Percentiles rank a stretch among this genome's conserved stretches.
Evolutionary conservation across 495 filamentous ascomycete species (phyloP).

Genomic region (Xylaria grammica): DNA sequence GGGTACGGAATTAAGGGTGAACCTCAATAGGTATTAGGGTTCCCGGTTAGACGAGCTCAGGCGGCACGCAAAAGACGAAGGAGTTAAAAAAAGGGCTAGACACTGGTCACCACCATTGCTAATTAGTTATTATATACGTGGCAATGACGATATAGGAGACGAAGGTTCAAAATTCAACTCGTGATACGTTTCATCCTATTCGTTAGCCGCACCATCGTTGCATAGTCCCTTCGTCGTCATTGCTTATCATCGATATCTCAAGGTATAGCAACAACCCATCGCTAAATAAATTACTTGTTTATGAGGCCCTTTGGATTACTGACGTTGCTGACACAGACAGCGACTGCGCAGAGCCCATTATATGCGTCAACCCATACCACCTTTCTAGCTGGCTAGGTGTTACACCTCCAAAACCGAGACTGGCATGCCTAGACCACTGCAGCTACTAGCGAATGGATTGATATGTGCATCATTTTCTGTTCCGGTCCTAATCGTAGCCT

Average conservation of each 20-base stretch:
- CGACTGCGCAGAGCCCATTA: neutral
- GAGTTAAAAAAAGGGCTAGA: too few species aligned
- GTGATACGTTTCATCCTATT: constrained; percentile 10
- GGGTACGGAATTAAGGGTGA: too few species aligned
- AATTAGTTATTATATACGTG: constrained; percentile 10
- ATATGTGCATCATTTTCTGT: neutral
- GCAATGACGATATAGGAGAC: constrained; percentile 2
- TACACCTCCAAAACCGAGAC: neutral
- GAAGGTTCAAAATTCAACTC: neutral
- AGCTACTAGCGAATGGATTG: neutral
- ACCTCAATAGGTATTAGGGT: too few species aligned
- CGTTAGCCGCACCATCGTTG: neutral
- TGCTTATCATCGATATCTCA: neutral
- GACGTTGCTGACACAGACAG: neutral
- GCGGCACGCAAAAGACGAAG: too few species aligned
- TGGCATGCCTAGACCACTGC: neutral
- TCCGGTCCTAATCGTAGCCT: neutral
- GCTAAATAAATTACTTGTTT: neutral
- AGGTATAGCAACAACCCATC: neutral
- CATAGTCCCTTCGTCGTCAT: constrained; percentile 1
- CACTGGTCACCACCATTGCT: neutral
- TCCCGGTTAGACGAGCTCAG: too few species aligned
- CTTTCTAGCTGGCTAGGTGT: neutral
- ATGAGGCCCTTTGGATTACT: neutral
- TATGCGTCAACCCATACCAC: neutral